A percentile compares a stretch with the other conserved stretches of the same genome.
These are phyloP conservation scores for Camellia lanceoleosa DNA, from an alignment of 148 eudicot species.

Conservation along the genomic window DNA sequence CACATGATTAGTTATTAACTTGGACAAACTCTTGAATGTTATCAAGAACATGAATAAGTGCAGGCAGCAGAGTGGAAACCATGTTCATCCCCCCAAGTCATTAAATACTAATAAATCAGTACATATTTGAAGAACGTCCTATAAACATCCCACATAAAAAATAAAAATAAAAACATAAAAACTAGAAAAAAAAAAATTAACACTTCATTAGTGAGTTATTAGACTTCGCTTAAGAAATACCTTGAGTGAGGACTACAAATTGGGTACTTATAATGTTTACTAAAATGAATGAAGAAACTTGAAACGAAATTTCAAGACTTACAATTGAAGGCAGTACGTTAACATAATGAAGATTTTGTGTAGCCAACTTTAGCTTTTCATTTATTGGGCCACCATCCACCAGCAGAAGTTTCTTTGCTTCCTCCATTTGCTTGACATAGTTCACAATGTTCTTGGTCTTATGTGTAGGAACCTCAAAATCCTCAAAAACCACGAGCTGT, in stretches of 20 bases:
- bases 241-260: background rate
- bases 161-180: background rate
- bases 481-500: constrained; percentile 81
- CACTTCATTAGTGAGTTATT: too few relatives aligned
- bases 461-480: constrained; percentile 78
- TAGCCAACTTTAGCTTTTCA: constrained; percentile 80
- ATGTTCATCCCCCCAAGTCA: background rate
- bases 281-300: background rate
- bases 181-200: background rate
- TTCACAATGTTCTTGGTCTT: constrained; percentile 91
- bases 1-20: background rate
- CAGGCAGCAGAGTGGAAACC: background rate
- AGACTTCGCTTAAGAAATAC: background rate
- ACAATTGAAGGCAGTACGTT: constrained; percentile 85
- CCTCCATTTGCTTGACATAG: constrained; percentile 66
- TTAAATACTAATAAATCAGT: background rate
- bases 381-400: constrained; percentile 79
- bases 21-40: background rate
- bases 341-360: constrained; percentile 77
- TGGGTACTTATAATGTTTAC: background rate
- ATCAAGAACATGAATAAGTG: background rate
- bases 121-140: too few relatives aligned
- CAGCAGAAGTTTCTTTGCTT: constrained; percentile 68
- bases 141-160: background rate
- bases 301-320: constrained; percentile 33